These are phyloP conservation scores for Leccinum solheimii DNA, from an alignment of 1,284 basidiomycete species.

Conservation along the genomic window DNA sequence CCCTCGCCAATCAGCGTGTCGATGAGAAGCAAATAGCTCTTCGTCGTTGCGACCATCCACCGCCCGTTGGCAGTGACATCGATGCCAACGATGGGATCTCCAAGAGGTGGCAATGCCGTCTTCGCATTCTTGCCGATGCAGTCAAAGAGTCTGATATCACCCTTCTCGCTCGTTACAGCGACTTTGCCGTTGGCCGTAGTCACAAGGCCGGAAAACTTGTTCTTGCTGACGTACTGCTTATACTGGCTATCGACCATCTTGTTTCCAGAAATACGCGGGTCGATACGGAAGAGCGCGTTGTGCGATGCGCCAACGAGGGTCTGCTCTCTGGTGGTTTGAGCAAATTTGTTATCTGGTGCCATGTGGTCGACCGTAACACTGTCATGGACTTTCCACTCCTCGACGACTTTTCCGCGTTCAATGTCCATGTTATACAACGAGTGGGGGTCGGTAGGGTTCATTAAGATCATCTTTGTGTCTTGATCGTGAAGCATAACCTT, in stretches of 20 bases:
- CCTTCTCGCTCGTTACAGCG: conserved; percentile 94
- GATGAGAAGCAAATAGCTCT: conserved; percentile 92
- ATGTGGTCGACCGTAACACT: conserved; percentile 86
- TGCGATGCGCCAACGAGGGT: conserved; percentile 92
- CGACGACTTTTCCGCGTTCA: conserved; percentile 94
- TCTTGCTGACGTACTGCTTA: conserved; percentile 96
- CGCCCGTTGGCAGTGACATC: conserved; percentile 95
- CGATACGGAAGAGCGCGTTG: conserved; percentile 96
- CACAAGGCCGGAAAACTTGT: conserved; percentile 91
- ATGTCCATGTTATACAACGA: conserved; percentile 93
- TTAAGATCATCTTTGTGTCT: conserved; percentile 94
- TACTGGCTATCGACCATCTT: conserved; percentile 95
- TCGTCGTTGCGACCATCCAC: conserved; percentile 95
- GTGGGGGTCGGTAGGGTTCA: conserved; percentile 83
- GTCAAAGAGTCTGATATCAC: conserved; percentile 95
- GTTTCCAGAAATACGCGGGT: conserved; percentile 87
- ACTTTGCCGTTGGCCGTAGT: conserved; percentile 88
- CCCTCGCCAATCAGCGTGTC: conserved; percentile 95
- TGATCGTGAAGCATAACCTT: conserved; percentile 98
- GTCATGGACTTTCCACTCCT: conserved; percentile 98
- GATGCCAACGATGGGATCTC: conserved; percentile 93
- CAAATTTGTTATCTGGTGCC: conserved; percentile 92
- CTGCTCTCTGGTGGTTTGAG: conserved; percentile 90
- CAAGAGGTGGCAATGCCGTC: conserved; percentile 94
- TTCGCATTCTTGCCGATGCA: conserved; percentile 98